Evolutionary conservation across 108 stramenopile species (phyloP), one percentile per base, ranked within the genome.

Genomic region (Parietichytrium sp.): DNA sequence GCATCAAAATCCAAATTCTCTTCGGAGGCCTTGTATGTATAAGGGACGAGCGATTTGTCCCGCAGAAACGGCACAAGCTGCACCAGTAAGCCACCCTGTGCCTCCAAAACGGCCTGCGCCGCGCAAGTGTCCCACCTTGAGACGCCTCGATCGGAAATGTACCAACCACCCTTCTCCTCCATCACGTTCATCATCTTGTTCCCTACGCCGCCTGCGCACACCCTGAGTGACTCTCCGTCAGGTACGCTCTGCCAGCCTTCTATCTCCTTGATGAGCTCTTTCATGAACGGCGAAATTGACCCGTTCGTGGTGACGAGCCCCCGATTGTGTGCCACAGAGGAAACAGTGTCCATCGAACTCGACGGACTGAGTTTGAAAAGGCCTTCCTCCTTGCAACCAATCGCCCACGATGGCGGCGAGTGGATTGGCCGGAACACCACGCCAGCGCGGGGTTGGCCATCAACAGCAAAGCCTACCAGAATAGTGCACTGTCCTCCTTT

Each of bases 401-500:
- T 81, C 48, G 86, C 89, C 88, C 88, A 90, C 13, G 91, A 89
- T 27, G 87, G 85, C 27, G 51, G 81, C 16, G 55, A 30, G 20
- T 88, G 54, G 16, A 91, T 78, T 6, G 91, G 91, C 3, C 91
- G 86, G 54, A 84, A 90, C 27, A 91, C 86, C 23, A 91, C 82
- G 42, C 91, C 91, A 7, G 86, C 91, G 25, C 88, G 80, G 20
- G 91, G 88, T 10, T 48, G 80, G 29, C 91, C 91, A 3, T 55
- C 80, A 23, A 89, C 54, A 29, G 88, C 80, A 54, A 91, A 91
- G 7, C 91, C 92, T 36, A 93, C 85, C 4, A 92, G 85, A 49
- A 94, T 91, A n/a, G 88, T 90, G 31, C 93, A 92, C 4, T 86
- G 80, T 52, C 90, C 92, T 23, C 91, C 90, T 23, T 92, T 81